phyloP scores from a whole-genome alignment of 495 filamentous ascomycete genomes.

The Articulospora tetracladia region DNA sequence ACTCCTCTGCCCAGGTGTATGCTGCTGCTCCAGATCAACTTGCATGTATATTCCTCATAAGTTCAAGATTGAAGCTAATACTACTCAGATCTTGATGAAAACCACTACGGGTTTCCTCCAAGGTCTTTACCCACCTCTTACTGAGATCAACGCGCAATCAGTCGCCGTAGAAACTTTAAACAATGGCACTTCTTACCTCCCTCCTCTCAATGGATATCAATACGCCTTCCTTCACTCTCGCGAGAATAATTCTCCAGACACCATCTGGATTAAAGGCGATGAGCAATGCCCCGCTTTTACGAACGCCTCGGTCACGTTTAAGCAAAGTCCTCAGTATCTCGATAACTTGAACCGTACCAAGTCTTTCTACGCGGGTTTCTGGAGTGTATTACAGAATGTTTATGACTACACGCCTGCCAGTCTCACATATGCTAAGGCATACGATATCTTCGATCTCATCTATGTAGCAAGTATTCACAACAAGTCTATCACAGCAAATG shows the following conservation, averaged over 20 bases:
- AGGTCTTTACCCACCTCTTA: conserved; percentile 66
- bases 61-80: background rate
- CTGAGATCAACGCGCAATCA: conserved; percentile 35
- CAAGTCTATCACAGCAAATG: conserved; percentile 30
- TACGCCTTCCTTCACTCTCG: conserved; percentile 65
- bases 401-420: background rate
- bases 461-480: conserved; percentile 72
- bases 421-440: conserved; percentile 30
- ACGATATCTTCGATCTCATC: conserved; percentile 64
- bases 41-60: background rate
- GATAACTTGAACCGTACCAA: conserved; percentile 19
- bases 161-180: conserved; percentile 45
- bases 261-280: conserved; percentile 3
- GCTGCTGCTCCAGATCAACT: background rate
- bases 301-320: conserved; percentile 61
- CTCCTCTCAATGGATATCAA: conserved; percentile 68
- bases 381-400: background rate
- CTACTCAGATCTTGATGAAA: conserved; percentile 55
- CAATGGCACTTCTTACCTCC: conserved; percentile 47
- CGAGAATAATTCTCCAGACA: conserved; percentile 45
- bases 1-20: conserved; percentile 51
- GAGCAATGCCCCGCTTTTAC: conserved; percentile 30
- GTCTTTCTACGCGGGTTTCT: background rate
- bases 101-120: conserved; percentile 74
- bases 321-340: conserved; percentile 45